Evolutionary conservation across 495 filamentous ascomycete genomes (phyloP).

Genomic region (Xylaria bambusicola): DNA sequence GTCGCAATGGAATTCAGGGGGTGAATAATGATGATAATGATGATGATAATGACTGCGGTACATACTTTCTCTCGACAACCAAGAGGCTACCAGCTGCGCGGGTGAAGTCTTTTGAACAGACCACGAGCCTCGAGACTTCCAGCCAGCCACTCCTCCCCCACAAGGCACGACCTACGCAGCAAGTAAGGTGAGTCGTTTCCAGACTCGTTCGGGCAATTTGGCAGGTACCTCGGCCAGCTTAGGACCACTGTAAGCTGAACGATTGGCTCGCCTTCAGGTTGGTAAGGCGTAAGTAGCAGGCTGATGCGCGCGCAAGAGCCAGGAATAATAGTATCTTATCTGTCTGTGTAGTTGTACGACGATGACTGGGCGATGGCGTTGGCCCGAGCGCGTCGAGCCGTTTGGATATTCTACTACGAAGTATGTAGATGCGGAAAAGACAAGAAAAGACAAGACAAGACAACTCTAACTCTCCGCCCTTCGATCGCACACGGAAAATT

Average conservation of each 20-base stretch:
- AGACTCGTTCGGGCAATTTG: background rate
- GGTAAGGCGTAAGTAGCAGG: background rate
- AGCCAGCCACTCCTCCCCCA: no score
- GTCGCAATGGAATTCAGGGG: background rate
- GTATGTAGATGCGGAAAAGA: no score
- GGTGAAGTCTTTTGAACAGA: background rate
- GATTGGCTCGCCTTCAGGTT: constrained; percentile 3
- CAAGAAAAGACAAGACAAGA: no score
- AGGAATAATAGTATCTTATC: no score
- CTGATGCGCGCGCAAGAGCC: no score
- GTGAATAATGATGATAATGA: background rate
- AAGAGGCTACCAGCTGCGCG: background rate
- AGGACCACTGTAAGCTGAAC: background rate
- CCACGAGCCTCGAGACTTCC: no score
- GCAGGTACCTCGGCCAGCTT: background rate
- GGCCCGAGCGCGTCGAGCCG: background rate
- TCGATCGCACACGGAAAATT: no score
- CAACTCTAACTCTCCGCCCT: no score
- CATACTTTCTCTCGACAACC: constrained; percentile 1
- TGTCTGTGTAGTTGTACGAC: background rate
- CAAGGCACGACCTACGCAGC: no score
- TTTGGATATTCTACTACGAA: no score
- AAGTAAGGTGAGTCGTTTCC: no score
- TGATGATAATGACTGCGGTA: background rate
- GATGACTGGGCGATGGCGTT: background rate